phyloP scores from a whole-genome alignment of 2,329 filamentous ascomycete genomes.

The Tolypocladium amazonense region DNA sequence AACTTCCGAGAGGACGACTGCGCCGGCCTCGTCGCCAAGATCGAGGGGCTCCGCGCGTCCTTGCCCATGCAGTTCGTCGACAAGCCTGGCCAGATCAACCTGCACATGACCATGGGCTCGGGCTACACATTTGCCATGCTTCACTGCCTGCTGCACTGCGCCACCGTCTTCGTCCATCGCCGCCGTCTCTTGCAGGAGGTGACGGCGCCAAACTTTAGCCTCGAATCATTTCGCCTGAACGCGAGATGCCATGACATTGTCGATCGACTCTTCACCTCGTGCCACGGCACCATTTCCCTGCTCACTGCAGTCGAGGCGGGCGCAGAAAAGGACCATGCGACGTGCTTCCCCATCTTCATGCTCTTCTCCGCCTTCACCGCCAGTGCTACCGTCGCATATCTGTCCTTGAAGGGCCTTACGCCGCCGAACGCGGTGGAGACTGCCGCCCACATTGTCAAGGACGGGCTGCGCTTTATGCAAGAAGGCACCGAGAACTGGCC shows the following conservation, averaged over 20 bases:
- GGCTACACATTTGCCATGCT: constrained; percentile 54
- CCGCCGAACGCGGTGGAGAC: constrained; percentile 46
- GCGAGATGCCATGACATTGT: constrained; percentile 41
- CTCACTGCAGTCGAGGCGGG: constrained; percentile 44
- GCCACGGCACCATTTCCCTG: constrained; percentile 46
- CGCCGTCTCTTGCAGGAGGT: constrained; percentile 48
- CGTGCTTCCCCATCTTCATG: constrained; percentile 55
- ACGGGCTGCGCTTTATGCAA: constrained; percentile 48
- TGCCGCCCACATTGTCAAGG: constrained; percentile 44
- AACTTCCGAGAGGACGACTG: constrained; percentile 46
- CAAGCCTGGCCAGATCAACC: constrained; percentile 49
- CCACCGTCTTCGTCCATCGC: constrained; percentile 50
- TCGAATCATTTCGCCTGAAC: constrained; percentile 42
- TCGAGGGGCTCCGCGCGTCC: constrained; percentile 42
- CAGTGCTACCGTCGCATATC: constrained; percentile 49
- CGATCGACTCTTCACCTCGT: constrained; percentile 46
- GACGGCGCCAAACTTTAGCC: constrained; percentile 37
- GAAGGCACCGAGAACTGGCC: constrained; percentile 51
- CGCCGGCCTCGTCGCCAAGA: constrained; percentile 38
- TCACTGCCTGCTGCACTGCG: constrained; percentile 49
- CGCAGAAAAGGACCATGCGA: constrained; percentile 45
- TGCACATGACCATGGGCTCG: constrained; percentile 55
- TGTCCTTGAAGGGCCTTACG: constrained; percentile 50
- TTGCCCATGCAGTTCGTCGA: constrained; percentile 50
- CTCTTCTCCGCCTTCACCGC: constrained; percentile 52